A percentile compares a stretch with the other conserved stretches of the same genome.
These are phyloP conservation scores for Flueggea neowawraea DNA, from an alignment of 441 rosid species.

Conservation along the genomic window DNA sequence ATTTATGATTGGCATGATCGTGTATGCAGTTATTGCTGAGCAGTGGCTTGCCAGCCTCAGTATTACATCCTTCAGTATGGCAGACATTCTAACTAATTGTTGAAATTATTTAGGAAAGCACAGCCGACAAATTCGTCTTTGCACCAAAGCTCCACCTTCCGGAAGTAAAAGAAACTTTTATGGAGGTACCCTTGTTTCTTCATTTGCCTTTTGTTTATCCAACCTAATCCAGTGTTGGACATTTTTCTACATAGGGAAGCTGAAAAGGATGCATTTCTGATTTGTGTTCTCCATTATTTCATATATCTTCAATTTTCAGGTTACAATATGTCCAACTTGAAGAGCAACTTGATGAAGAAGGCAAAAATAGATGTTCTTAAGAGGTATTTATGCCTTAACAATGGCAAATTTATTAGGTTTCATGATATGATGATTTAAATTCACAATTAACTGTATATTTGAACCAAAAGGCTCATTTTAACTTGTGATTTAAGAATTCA, in stretches of 20 bases:
- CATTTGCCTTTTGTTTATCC: conserved; percentile 6
- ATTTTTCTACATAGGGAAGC: conserved; percentile 1
- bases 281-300: conserved; percentile 1
- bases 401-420: not conserved
- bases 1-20: not conserved
- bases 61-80: no score
- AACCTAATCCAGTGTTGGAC: not conserved
- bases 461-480: no score
- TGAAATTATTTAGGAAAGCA: conserved; percentile 49
- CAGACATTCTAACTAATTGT: not conserved
- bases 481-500: no score
- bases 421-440: not conserved
- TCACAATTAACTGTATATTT: no score
- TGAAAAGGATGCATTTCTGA: not conserved
- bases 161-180: conserved; percentile 56
- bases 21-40: not conserved
- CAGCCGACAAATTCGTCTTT: conserved; percentile 73
- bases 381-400: conserved; percentile 44
- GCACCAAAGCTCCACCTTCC: conserved; percentile 83
- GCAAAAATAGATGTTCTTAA: conserved; percentile 70
- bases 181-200: conserved; percentile 40
- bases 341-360: conserved; percentile 90
- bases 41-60: no score
- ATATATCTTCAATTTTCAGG: conserved; percentile 26
- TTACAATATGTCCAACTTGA: conserved; percentile 50